Evolutionary conservation across 2,329 filamentous ascomycete species (phyloP), one percentile per base, ranked within the genome.

Genomic region (Didymella lethalis): DNA sequence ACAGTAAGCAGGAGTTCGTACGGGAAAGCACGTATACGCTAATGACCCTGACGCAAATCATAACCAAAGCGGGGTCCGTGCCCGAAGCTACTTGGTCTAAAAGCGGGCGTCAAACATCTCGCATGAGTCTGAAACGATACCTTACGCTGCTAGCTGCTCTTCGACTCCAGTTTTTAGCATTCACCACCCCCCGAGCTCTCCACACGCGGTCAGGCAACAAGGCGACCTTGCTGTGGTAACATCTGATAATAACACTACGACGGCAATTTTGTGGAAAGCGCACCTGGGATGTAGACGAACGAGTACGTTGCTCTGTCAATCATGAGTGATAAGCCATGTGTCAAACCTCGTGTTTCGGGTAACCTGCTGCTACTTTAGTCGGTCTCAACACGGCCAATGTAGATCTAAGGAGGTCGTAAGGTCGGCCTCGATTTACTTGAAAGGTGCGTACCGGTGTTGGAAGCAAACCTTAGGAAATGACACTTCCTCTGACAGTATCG

Each of bases 81-180:
- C 65, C 59, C 55, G 59, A 60, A 58, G 52, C 38, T 44, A 46
- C 41, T 8, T 43, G 26, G 31, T 38, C 44, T 16, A 55, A 56
- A 61, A 50, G 51, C 23, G 54, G 51, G 56, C 45, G 54, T 65
- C 54, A 62, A 63, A 61, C 57, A 56, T 49, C 50, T 65, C 57
- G 51, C 59, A 63, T 59, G 14, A 31, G 47, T 56, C 52, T 68
- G 65, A 68, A 69, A 69, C 67, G 44, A 45, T 43, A 61, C 50
- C 65, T 36, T 58, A 59, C 53, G 55, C 59, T 55, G 40, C 40
- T 40, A 49, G 53, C 36, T 40, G 36, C 36, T n/a, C 10, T 40
- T 45, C 31, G 14, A 54, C 54, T 34, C 51, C 51, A 61, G 45
- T 36, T 49, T 45, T 46, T 56, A 40, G 38, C 53, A 25, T 57